Percentiles rank a stretch among this genome's conserved stretches.
These are phyloP conservation scores for Hyphodiscus sp. DNA, from an alignment of 2,329 filamentous ascomycete genomes.

Conservation along the genomic window DNA sequence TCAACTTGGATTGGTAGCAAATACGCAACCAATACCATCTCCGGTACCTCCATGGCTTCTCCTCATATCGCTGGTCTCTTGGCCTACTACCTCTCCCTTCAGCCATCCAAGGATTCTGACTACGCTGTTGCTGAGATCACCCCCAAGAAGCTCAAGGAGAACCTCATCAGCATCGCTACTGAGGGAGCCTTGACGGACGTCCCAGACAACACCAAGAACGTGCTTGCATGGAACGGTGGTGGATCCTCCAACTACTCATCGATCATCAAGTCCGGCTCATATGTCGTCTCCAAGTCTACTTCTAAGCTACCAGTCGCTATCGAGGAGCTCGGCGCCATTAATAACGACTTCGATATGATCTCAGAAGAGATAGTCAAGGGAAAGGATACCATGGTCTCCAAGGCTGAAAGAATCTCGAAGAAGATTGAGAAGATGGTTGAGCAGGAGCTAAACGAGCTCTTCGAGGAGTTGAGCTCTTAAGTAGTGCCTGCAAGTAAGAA, in stretches of 20 bases:
- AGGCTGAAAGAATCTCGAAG: constrained; percentile 56
- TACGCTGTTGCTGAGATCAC: constrained; percentile 86
- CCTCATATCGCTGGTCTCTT: constrained; percentile 94
- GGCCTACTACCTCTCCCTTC: constrained; percentile 96
- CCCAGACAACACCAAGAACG: constrained; percentile 80
- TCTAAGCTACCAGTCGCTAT: constrained; percentile 46
- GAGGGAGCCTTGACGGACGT: constrained; percentile 72
- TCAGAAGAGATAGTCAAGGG: constrained; percentile 51
- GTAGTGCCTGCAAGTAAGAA: constrained; percentile 7
- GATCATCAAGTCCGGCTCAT: constrained; percentile 69
- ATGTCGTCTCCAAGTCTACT: constrained; percentile 46
- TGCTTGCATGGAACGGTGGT: constrained; percentile 98
- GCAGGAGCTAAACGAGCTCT: constrained; percentile 53
- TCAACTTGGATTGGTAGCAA: constrained; percentile 99
- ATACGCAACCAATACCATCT: constrained; percentile 97
- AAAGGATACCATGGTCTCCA: constrained; percentile 44
- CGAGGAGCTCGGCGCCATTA: constrained; percentile 53
- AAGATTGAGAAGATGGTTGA: constrained; percentile 58
- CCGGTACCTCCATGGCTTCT: constrained; percentile 98
- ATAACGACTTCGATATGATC: constrained; percentile 49
- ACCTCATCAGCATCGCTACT: constrained; percentile 78
- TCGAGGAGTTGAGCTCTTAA: constrained; percentile 39
- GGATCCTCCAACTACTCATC: constrained; percentile 84
- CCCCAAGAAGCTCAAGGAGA: constrained; percentile 88
- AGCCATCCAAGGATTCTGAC: constrained; percentile 82